Percentiles rank a stretch among this genome's conserved stretches.
Evolutionary conservation across 352 stramenopile genomes (phyloP).

Genomic region (Albugo laibachii): DNA sequence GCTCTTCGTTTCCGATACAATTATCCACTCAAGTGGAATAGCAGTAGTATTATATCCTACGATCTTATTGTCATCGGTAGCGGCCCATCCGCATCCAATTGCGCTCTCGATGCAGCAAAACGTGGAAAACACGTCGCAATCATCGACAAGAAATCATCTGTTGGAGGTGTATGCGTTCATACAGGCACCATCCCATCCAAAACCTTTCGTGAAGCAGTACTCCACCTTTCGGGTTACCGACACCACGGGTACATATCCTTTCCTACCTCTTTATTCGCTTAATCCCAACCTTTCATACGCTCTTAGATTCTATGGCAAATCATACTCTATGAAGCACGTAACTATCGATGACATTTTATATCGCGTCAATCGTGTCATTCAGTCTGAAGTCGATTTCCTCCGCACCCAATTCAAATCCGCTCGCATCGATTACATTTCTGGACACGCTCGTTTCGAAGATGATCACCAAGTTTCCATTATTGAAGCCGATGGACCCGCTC

Average conservation of each 20-base stretch:
- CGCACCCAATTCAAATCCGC: conserved; percentile 58
- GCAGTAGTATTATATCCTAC: conserved; percentile 15
- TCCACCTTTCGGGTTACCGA: conserved; percentile 79
- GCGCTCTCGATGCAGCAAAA: conserved; percentile 72
- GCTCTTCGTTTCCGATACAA: background rate
- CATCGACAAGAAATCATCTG: conserved; percentile 36
- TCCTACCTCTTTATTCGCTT: background rate
- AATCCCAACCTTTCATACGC: background rate
- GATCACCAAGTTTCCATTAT: conserved; percentile 58
- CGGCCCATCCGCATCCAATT: conserved; percentile 69
- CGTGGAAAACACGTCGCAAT: conserved; percentile 56
- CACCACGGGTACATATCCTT: conserved; percentile 36
- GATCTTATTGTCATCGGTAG: conserved; percentile 79
- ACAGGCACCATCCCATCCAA: conserved; percentile 77
- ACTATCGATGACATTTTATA: conserved; percentile 70
- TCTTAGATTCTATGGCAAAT: conserved; percentile 58
- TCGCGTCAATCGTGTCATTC: conserved; percentile 57
- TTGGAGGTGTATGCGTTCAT: conserved; percentile 69
- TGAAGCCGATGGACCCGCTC: background rate
- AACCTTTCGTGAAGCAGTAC: conserved; percentile 80
- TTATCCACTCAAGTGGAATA: background rate
- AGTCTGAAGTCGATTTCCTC: conserved; percentile 65
- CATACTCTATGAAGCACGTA: conserved; percentile 65
- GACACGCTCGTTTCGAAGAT: conserved; percentile 48
- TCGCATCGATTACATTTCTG: conserved; percentile 46